A percentile compares a stretch with the other conserved stretches of the same genome.
Conservation (phyloP, 1,284 basidiomycete species). For the Leccinum griseonigrum region DNA sequence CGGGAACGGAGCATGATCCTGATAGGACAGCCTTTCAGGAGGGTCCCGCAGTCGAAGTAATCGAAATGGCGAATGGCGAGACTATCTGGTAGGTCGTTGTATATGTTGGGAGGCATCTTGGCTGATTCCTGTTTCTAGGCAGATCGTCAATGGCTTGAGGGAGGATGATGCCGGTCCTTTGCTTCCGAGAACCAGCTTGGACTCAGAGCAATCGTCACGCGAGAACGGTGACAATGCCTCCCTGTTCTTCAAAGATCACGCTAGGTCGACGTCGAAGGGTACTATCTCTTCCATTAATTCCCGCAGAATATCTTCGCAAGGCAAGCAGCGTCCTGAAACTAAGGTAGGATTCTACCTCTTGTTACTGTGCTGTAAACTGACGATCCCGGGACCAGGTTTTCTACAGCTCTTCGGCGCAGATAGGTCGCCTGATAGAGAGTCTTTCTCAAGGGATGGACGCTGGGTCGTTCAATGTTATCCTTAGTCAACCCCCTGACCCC, state of each 20-base stretch:
- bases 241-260: constrained; percentile 72
- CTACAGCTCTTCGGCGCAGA: constrained; percentile 73
- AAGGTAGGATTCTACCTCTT: constrained; percentile 51
- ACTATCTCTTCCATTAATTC: constrained; percentile 60
- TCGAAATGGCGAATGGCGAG: constrained; percentile 79
- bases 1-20: constrained; percentile 23
- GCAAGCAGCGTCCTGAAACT: constrained; percentile 68
- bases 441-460: constrained; percentile 76
- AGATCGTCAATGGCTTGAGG: constrained; percentile 77
- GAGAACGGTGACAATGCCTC: constrained; percentile 57
- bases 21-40: constrained; percentile 40
- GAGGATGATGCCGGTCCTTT: constrained; percentile 71
- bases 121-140: constrained; percentile 45
- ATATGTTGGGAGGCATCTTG: constrained; percentile 5
- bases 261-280: constrained; percentile 60
- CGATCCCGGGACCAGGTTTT: constrained; percentile 54
- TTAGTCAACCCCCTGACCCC: constrained; percentile 43
- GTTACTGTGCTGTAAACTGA: constrained; percentile 14
- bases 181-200: constrained; percentile 66
- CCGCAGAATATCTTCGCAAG: constrained; percentile 52
- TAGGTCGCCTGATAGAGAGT: constrained; percentile 76
- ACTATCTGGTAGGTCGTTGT: constrained; percentile 64
- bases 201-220: constrained; percentile 67
- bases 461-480: constrained; percentile 73
- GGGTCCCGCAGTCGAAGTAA: constrained; percentile 68